Evolutionary conservation across 495 filamentous ascomycete species (phyloP), one percentile per base, ranked within the genome.

Genomic region (Trichocladium uniseriatum): DNA sequence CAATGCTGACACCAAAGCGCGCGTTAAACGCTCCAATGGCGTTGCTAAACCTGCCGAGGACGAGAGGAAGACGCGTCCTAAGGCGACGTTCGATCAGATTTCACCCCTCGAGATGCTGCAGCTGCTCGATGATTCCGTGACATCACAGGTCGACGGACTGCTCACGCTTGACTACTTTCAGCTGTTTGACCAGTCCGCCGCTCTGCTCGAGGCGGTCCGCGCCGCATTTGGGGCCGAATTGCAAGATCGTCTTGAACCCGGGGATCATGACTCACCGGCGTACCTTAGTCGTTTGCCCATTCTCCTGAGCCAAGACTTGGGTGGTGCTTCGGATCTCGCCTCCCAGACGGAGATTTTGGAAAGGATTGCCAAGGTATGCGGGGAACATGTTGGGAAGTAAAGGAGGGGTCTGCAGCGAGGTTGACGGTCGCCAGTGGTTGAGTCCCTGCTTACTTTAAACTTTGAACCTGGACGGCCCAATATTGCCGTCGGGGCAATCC

Each of bases 121-220:
- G 38, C 38, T 57, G 16, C 34, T 62, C 7, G 59, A 57, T 40
- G 48, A 55, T 13, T 50, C 51, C 2, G 48, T 56, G 31, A 51
- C 49, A n/a, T 50, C 53, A 2, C 51, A 58, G n/a, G 8, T 62
- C 6, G 54, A 57, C 9, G 58, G 52, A 13, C 31, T 59, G n/a
- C 51, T 62, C 19, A 51, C 48, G 5, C 51, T 62, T 14, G 47
- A 62, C 41, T 60, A 53, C 16, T 54, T 62, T 16, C 6, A 27
- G 20, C 46, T 62, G 36, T 53, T 48, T 37, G 38, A 57, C 19
- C 43, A 57, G 13, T 44, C 55, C 2, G 14, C 45, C 10, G 35
- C 37, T 13, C 34, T 58, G 27, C 37, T 55, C 5, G 24, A 47
- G 29, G 36, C 18, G 6, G 29, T 52, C 13, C 14, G 1, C 31